phyloP scores from a whole-genome alignment of 2,329 filamentous ascomycete genomes.

The Apiospora koreana region DNA sequence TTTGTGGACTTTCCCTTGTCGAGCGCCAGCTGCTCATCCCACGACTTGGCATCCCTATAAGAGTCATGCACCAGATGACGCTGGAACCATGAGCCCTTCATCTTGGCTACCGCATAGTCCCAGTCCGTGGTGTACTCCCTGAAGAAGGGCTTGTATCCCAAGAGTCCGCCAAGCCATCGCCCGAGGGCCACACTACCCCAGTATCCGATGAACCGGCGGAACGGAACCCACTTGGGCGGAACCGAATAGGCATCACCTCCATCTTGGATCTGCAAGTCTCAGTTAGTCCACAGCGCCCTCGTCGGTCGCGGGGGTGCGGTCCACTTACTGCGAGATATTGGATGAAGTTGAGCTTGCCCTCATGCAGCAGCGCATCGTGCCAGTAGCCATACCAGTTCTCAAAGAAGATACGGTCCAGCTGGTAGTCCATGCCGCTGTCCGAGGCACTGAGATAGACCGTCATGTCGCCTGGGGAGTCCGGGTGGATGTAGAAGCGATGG shows the following conservation, averaged over 20 bases:
- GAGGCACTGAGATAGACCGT: slow-evolving; percentile 26
- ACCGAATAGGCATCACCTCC: slow-evolving; percentile 19
- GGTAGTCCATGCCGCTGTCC: slow-evolving; percentile 27
- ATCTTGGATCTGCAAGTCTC: slow-evolving; percentile 10
- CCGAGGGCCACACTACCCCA: slow-evolving; percentile 31
- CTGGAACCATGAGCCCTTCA: slow-evolving; percentile 28
- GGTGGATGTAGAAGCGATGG: slow-evolving; percentile 27
- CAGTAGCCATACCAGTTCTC: slow-evolving; percentile 40
- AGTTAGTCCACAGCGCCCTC: too few species aligned
- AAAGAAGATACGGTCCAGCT: slow-evolving; percentile 36
- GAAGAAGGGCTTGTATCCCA: slow-evolving; percentile 39
- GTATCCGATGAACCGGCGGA: slow-evolving; percentile 27
- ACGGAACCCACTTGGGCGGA: slow-evolving; percentile 34
- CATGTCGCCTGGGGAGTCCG: slow-evolving; percentile 20
- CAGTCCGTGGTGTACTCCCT: slow-evolving; percentile 38
- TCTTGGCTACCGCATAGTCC: slow-evolving; percentile 34
- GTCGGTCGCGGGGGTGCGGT: too few species aligned
- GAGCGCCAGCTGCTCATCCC: background rate
- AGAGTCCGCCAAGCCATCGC: slow-evolving; percentile 35
- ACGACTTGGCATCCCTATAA: background rate
- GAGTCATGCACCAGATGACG: slow-evolving; percentile 15
- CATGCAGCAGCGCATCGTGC: slow-evolving; percentile 29
- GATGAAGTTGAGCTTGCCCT: slow-evolving; percentile 29
- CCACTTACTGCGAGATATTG: slow-evolving; percentile 33
- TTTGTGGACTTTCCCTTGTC: background rate